phyloP scores from a whole-genome alignment of 176 grass and related monocot species.

The Elymus sibiricus region DNA sequence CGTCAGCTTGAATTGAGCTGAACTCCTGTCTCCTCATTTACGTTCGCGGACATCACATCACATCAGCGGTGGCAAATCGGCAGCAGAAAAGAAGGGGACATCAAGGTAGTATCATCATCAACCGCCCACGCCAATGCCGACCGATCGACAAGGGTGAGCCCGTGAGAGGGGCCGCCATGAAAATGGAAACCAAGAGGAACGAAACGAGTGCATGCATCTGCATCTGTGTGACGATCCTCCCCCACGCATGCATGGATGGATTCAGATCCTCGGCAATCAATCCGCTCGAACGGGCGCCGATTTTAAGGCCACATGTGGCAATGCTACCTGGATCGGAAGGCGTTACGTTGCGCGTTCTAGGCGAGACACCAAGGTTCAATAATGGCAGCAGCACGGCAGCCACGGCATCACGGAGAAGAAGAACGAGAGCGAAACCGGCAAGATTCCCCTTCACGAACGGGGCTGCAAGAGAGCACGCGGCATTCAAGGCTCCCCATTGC shows the following conservation, averaged over 20 bases:
- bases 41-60: not conserved
- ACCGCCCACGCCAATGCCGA: not conserved
- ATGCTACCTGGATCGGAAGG: not conserved
- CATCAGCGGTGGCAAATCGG: not conserved
- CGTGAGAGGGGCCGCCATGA: not conserved
- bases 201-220: not conserved
- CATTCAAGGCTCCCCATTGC: constrained; percentile 16
- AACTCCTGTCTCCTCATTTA: not conserved
- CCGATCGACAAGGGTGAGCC: not conserved
- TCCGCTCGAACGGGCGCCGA: not conserved
- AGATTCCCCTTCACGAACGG: not conserved
- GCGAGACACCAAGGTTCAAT: constrained; percentile 6
- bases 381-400: not conserved
- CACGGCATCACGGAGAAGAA: not conserved
- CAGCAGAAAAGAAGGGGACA: not conserved
- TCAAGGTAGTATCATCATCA: not conserved
- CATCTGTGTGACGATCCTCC: not conserved
- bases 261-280: not conserved
- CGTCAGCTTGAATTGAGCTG: not conserved
- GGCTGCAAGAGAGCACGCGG: not conserved
- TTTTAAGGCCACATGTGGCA: not conserved
- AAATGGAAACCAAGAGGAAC: not conserved
- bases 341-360: not conserved
- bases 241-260: not conserved
- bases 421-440: not conserved